These are phyloP conservation scores for Podaxis rugospora DNA, from an alignment of 768 basidiomycete species.

Conservation along the genomic window DNA sequence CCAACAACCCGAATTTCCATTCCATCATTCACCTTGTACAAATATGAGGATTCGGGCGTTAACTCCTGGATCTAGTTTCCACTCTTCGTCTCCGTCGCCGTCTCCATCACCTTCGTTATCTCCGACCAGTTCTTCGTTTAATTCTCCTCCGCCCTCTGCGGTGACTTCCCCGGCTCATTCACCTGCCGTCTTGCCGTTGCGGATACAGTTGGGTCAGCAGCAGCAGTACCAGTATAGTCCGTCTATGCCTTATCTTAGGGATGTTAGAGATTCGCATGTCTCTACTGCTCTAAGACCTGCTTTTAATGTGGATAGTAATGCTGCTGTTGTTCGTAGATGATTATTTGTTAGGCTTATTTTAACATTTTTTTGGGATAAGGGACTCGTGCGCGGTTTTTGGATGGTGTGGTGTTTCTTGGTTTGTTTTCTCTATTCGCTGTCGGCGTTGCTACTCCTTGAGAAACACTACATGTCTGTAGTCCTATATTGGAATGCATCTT, in stretches of 20 bases:
- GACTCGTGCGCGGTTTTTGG: not conserved
- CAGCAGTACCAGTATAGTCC: slow-evolving; percentile 21
- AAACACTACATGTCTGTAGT: not conserved
- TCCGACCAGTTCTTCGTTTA: not conserved
- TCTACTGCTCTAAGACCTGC: slow-evolving; percentile 33
- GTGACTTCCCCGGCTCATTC: slow-evolving; percentile 9
- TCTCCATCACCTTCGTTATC: slow-evolving; percentile 18
- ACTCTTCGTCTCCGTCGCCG: slow-evolving; percentile 16
- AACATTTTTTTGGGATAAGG: not conserved
- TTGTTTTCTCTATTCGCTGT: not conserved
- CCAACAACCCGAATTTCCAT: not conserved
- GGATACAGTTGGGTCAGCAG: not conserved
- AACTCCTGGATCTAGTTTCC: slow-evolving; percentile 16
- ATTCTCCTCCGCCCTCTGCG: slow-evolving; percentile 5
- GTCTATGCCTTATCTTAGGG: slow-evolving; percentile 26
- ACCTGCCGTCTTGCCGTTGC: slow-evolving; percentile 4
- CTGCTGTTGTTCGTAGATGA: not conserved
- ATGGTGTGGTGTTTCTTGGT: not conserved
- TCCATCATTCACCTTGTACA: not conserved
- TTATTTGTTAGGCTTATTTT: not conserved
- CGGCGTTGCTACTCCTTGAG: not conserved
- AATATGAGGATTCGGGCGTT: slow-evolving; percentile 7
- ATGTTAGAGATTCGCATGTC: slow-evolving; percentile 26
- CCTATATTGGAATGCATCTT: not conserved
- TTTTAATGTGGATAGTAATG: slow-evolving; percentile 14